Percentiles rank a stretch among this genome's conserved stretches.
phyloP scores from a whole-genome alignment of 129 eudicot species.

The Pseudognaphalium luteoalbum region DNA sequence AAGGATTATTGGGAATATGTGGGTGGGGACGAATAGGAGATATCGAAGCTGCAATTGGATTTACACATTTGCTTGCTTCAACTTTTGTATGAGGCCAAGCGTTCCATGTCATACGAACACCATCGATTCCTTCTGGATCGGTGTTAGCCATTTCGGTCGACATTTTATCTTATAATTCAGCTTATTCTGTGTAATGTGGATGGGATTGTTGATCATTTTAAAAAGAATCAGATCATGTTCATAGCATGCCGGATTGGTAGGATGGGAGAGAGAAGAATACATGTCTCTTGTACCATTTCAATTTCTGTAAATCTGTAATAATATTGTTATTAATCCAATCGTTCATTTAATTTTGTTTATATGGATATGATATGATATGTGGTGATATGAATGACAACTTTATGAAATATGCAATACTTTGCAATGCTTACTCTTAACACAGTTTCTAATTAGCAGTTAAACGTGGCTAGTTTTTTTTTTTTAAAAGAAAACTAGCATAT shows the following conservation, averaged over 20 bases:
- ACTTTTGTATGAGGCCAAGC: slow-evolving; percentile 68
- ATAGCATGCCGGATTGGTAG: neutral
- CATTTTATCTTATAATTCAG: slow-evolving; percentile 14
- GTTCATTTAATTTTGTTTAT: neutral
- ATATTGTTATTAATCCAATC: too few species aligned
- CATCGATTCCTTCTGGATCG: slow-evolving; percentile 78
- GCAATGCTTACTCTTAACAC: neutral
- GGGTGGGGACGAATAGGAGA: slow-evolving; percentile 69
- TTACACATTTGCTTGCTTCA: slow-evolving; percentile 68
- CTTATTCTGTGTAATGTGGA: neutral
- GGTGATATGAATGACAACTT: neutral
- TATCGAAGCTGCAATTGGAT: slow-evolving; percentile 72
- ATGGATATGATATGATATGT: neutral
- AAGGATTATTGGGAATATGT: slow-evolving; percentile 55
- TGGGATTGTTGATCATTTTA: neutral
- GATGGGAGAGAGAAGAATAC: neutral
- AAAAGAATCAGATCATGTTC: neutral
- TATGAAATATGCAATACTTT: neutral
- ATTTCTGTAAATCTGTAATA: neutral
- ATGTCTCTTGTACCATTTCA: neutral
- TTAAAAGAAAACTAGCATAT: too few species aligned
- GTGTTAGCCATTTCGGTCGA: slow-evolving; percentile 57
- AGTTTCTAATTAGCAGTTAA: too few species aligned
- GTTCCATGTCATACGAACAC: slow-evolving; percentile 70
- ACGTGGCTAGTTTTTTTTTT: too few species aligned